A percentile compares a stretch with the other conserved stretches of the same genome.
These are phyloP conservation scores for Malassezia dermatis DNA, from an alignment of 1,284 basidiomycete species.

Conservation along the genomic window DNA sequence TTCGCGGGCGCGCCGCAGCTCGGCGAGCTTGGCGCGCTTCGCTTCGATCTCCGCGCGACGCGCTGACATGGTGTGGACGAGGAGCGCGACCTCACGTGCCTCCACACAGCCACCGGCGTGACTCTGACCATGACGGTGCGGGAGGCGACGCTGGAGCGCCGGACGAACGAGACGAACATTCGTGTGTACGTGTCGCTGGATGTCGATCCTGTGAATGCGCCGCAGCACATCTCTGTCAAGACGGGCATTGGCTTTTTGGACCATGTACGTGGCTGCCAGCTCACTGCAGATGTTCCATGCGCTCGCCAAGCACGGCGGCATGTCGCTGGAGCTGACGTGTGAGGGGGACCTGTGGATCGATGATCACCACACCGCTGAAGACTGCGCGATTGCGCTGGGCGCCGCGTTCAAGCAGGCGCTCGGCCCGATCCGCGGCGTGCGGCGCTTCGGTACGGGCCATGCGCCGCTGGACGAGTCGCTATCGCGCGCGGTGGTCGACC, in stretches of 20 bases:
- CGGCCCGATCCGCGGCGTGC: constrained; percentile 86
- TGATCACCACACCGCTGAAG: constrained; percentile 96
- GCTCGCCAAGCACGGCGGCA: constrained; percentile 47
- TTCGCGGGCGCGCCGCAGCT: constrained; percentile 63
- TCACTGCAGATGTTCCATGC: constrained; percentile 45
- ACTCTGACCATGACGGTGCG: constrained; percentile 27
- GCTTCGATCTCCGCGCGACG: constrained; percentile 76
- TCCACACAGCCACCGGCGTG: not conserved
- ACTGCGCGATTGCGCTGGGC: constrained; percentile 82
- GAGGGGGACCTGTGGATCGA: constrained; percentile 95
- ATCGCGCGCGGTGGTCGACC: constrained; percentile 89
- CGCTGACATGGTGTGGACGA: constrained; percentile 37
- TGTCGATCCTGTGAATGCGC: constrained; percentile 57
- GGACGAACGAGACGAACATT: constrained; percentile 87
- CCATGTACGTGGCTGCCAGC: constrained; percentile 59
- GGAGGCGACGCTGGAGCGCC: constrained; percentile 65
- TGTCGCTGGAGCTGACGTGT: constrained; percentile 73
- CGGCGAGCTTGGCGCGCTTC: constrained; percentile 76
- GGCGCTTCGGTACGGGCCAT: constrained; percentile 88
- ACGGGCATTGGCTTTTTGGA: constrained; percentile 98
- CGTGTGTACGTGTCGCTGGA: constrained; percentile 73
- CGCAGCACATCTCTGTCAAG: constrained; percentile 72
- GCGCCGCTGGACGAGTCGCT: constrained; percentile 87
- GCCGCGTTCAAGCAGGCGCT: constrained; percentile 90
- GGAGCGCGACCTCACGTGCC: not conserved